Percentiles rank a stretch among this genome's conserved stretches.
Conservation (phyloP, 169 alveolate species). For the Amoebophrya sp. region DNA sequence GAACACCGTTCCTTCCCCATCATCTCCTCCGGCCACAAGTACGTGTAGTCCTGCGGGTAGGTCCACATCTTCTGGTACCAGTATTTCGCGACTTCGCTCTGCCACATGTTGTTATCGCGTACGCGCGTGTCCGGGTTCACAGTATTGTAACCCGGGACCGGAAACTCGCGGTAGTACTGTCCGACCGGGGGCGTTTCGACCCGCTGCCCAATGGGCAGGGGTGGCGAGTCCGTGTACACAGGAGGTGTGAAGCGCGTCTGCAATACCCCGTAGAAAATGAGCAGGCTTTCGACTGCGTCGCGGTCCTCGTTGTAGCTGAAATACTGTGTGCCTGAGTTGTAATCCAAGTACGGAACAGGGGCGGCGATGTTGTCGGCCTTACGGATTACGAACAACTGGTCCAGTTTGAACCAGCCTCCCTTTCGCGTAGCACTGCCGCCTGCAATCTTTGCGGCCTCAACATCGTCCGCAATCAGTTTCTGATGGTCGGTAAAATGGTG, state of each 20-base stretch:
- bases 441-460: not conserved
- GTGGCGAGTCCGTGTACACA: too few species aligned
- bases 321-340: too few species aligned
- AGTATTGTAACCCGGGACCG: not conserved
- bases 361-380: too few species aligned
- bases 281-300: not conserved
- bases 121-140: not conserved
- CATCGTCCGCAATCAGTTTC: not conserved
- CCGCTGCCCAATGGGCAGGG: too few species aligned
- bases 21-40: not conserved
- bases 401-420: not conserved
- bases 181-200: not conserved
- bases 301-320: not conserved
- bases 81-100: not conserved
- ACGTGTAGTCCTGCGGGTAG: not conserved
- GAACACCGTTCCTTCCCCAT: not conserved
- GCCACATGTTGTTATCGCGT: not conserved
- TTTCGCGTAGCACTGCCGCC: not conserved
- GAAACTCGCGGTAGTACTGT: not conserved
- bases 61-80: not conserved
- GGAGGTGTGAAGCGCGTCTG: too few species aligned
- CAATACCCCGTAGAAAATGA: too few species aligned
- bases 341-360: too few species aligned
- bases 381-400: not conserved
- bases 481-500: not conserved